These are phyloP conservation scores for Daldinia loculata DNA, from an alignment of 495 filamentous ascomycete genomes.

Conservation along the genomic window DNA sequence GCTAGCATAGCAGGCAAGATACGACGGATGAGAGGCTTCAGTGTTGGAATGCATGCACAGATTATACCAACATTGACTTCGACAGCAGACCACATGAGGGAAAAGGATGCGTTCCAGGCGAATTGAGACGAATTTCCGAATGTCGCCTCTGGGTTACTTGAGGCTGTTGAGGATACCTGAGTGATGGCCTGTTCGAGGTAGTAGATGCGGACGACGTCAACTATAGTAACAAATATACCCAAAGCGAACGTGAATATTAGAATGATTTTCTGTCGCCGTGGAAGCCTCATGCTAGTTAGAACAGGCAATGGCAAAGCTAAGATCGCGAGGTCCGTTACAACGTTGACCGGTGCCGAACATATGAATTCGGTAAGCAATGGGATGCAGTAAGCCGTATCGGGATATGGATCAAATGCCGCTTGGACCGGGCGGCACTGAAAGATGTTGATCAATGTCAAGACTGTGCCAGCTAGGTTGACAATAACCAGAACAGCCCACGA, in stretches of 20 bases:
- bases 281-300: slow-evolving; percentile 83
- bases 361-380: slow-evolving; percentile 84
- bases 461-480: slow-evolving; percentile 79
- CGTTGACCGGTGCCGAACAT: slow-evolving; percentile 83
- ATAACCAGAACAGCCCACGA: slow-evolving; percentile 75
- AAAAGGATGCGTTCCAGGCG: slow-evolving; percentile 78
- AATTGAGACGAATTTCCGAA: slow-evolving; percentile 55
- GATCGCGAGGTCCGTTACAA: slow-evolving; percentile 84
- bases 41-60: slow-evolving; percentile 85
- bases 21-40: slow-evolving; percentile 83
- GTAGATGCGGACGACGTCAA: slow-evolving; percentile 89
- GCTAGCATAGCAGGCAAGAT: slow-evolving; percentile 77
- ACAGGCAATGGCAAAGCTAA: slow-evolving; percentile 88
- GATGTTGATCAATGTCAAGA: slow-evolving; percentile 84
- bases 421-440: slow-evolving; percentile 84
- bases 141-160: slow-evolving; percentile 40
- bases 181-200: slow-evolving; percentile 80
- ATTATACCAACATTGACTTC: slow-evolving; percentile 91
- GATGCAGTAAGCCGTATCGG: slow-evolving; percentile 63
- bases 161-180: slow-evolving; percentile 38
- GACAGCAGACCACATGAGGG: slow-evolving; percentile 92
- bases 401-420: slow-evolving; percentile 65
- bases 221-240: slow-evolving; percentile 84
- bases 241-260: slow-evolving; percentile 82
- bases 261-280: slow-evolving; percentile 83